Base-by-base conservation (phyloP, 495 filamentous ascomycete species). In the Penicillium atrosanguineum region DNA sequence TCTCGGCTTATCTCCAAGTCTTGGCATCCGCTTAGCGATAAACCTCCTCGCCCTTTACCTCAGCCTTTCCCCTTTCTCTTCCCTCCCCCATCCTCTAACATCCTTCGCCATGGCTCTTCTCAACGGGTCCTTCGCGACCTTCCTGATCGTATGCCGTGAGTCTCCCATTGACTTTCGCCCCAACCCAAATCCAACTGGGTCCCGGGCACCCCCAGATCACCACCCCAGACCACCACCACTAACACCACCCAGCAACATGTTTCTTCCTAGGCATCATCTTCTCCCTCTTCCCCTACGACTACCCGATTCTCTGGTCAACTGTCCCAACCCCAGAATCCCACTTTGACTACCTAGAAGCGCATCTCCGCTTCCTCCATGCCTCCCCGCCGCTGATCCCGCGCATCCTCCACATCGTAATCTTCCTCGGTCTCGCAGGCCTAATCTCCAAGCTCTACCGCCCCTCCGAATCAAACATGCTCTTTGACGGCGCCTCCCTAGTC, bases 221-320 rank as follows among this genome's bases (percentile, higher is more conserved):
- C 52, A 28, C 48, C 59, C 52, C 31, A 47, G 29, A 45, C 50
- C n/a, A n/a, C 23, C 19, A 61, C 18, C 16, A 40, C 38, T 40
- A 44, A 57, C 45, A 47, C 52, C 18, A 15, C 21, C 52, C 68
- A 94, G 89, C 91, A 55, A 90, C 87, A 28, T 92, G 86, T 67
- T 98, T 98, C 83, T 94, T 95, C 84, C 87, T 98, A 52, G 94
- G 94, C 61, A 94, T 97, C 67, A 87, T 98, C 73, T 98, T 97
- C 86, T 90, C 91, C 68, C 82, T 86, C 60, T 95, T 97, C 75
- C 90, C 95, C 53, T 97, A 97, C 80, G 94, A 98, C 83, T 96
- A 92, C 79, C 90, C 92, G 45, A 87, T 97, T 53, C 89, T 98
- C 34, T 98, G 94, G 94, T 87, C 88, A 29, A 81, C 83, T 6